phyloP scores from a whole-genome alignment of 2,329 filamentous ascomycete species.

The Cladophialophora bantiana region DNA sequence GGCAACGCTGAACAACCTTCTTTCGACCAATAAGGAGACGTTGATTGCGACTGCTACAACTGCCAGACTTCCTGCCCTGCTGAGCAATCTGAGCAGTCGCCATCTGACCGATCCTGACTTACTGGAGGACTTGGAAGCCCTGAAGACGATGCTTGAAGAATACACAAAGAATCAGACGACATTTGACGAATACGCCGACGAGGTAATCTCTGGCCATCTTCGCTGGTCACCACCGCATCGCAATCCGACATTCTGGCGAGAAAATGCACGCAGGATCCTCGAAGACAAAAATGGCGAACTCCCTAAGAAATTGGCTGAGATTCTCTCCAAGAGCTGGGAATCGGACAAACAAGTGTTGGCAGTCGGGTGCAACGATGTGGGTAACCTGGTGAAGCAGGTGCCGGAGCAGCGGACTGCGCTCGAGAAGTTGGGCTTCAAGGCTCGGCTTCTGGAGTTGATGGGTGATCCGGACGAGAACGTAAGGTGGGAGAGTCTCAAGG shows the following conservation, averaged over 20 bases:
- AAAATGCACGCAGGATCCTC: slow-evolving; percentile 86
- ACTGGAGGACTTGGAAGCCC: slow-evolving; percentile 55
- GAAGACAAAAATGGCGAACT: slow-evolving; percentile 82
- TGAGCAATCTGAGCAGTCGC: slow-evolving; percentile 63
- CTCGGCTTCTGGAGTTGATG: slow-evolving; percentile 92
- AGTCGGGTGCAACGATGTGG: slow-evolving; percentile 91
- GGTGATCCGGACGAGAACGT: slow-evolving; percentile 85
- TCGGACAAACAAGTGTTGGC: slow-evolving; percentile 86
- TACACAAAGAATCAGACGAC: slow-evolving; percentile 76
- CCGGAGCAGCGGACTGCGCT: slow-evolving; percentile 81
- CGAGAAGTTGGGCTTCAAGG: slow-evolving; percentile 85
- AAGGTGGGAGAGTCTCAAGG: slow-evolving; percentile 88
- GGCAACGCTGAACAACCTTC: slow-evolving; percentile 86
- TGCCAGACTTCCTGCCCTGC: slow-evolving; percentile 74
- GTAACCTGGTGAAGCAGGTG: slow-evolving; percentile 85
- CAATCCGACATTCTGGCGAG: slow-evolving; percentile 85
- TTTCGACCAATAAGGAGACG: slow-evolving; percentile 72
- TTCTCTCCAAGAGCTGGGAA: slow-evolving; percentile 81
- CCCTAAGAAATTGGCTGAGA: slow-evolving; percentile 81
- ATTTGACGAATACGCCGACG: slow-evolving; percentile 75
- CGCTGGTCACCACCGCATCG: slow-evolving; percentile 93
- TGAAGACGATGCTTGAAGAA: slow-evolving; percentile 77
- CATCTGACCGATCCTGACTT: slow-evolving; percentile 59
- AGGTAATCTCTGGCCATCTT: slow-evolving; percentile 84
- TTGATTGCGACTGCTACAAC: slow-evolving; percentile 84